Base-by-base conservation (phyloP, 2,329 filamentous ascomycete genomes). In the Beauveria medogensis region DNA sequence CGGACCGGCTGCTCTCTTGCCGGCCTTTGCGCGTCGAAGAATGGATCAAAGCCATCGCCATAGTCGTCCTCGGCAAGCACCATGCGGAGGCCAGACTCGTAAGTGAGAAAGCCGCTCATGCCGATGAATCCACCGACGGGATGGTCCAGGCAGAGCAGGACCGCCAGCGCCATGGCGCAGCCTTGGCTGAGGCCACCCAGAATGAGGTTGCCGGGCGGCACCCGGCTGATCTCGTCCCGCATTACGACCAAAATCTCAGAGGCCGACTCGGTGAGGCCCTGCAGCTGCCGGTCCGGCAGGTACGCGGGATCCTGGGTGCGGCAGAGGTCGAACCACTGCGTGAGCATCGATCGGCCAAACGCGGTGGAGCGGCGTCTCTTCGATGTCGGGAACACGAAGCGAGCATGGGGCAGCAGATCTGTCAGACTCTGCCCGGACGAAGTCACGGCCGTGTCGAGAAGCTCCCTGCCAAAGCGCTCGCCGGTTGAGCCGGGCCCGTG, bases 121-220 rank as follows among this genome's bases (percentile, higher is more conserved):
- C 79, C 78, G 43, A 81, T 64, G 59, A 76, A 78, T 1, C 74
- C 78, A 0, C 76, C 77, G 1, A 80, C 53, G 0, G 65, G 60
- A 54, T 65, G 66, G 9, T 69, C 70, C n/a, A 75, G 72, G 20
- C 69, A 71, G 2, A 84, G 66, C 22, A 81, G 65, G 2, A 74
- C 64, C 22, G 75, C 70, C 10, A 82, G 64, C 0, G 72, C 70
- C 65, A 77, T 75, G 1, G 80, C 81, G 64, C 78, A 82, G 0
- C 81, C 81, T 63, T 82, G 79, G 65, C 81, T 82, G n/a, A 83
- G 63, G 0, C 80, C 80, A 18, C 79, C 78, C 1, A 84, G 63
- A 7, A 83, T 68, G 16, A 83, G 69, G 55, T 79, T 80, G 22
- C 64, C 40, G 34, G 53, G 68, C 58, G 60, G 68, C 51, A 72